Percentiles rank a stretch among this genome's conserved stretches.
phyloP scores from a whole-genome alignment of 129 eudicot genomes.

The Pseudognaphalium luteoalbum region DNA sequence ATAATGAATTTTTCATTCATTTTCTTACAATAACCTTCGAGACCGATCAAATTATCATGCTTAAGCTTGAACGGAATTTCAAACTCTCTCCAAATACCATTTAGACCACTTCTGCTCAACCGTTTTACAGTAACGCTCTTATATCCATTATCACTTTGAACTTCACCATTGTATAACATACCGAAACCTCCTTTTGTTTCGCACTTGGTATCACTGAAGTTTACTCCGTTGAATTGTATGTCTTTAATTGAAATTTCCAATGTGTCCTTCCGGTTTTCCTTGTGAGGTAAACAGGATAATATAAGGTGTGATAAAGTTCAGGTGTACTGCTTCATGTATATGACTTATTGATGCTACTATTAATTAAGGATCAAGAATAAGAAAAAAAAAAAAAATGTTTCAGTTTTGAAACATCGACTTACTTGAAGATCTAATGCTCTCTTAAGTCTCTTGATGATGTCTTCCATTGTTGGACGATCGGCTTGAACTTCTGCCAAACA shows the following conservation, averaged over 20 bases:
- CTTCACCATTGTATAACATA: constrained; percentile 14
- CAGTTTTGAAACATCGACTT: neutral
- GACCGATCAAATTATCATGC: constrained; percentile 18
- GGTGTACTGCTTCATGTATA: too few species aligned
- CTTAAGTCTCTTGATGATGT: neutral
- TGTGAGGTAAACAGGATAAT: too few species aligned
- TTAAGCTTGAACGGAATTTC: constrained; percentile 18
- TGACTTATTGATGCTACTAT: too few species aligned
- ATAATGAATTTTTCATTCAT: constrained; percentile 16
- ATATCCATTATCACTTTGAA: neutral
- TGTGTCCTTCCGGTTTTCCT: too few species aligned
- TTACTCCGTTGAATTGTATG: too few species aligned
- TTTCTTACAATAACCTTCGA: constrained; percentile 4
- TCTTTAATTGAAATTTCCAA: too few species aligned
- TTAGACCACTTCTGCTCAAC: neutral
- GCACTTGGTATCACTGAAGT: too few species aligned
- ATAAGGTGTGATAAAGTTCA: too few species aligned
- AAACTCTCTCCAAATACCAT: constrained; percentile 5
- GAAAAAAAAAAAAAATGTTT: neutral
- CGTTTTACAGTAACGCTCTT: neutral
- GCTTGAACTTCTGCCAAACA: constrained; percentile 1
- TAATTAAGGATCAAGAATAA: too few species aligned
- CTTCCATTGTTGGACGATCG: constrained; percentile 8
- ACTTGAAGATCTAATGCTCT: constrained; percentile 5
- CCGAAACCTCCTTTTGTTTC: neutral